These are phyloP conservation scores for Oryza australiensis DNA, from an alignment of 176 grass and related monocot genomes.

Conservation along the genomic window DNA sequence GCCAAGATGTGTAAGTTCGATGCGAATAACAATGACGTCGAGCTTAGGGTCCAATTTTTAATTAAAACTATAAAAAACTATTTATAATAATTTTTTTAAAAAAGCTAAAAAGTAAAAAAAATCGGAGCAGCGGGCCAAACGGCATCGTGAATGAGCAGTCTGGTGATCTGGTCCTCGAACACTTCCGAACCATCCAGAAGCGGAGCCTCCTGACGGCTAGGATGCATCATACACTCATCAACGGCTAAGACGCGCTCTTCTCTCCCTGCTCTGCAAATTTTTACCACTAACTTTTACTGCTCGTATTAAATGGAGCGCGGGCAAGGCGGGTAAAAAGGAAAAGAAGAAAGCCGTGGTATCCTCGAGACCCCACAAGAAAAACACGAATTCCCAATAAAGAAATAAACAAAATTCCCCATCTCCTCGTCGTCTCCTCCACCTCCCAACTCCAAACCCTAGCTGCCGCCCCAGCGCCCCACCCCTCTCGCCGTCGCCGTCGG, in stretches of 20 bases:
- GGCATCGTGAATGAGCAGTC: no score
- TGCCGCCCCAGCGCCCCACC: background rate
- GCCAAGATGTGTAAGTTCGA: no score
- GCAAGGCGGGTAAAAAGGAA: background rate
- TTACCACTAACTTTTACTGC: background rate
- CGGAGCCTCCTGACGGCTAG: background rate
- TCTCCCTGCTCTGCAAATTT: background rate
- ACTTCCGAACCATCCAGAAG: background rate
- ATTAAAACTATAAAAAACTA: no score
- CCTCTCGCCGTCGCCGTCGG: conserved; percentile 23
- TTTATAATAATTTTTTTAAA: no score
- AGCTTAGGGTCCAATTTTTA: no score
- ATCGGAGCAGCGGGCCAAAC: no score
- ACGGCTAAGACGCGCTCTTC: background rate
- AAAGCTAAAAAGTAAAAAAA: no score
- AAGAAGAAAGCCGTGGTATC: background rate
- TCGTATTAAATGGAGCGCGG: background rate
- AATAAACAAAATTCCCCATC: background rate
- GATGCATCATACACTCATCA: background rate
- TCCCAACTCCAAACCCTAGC: conserved; percentile 46
- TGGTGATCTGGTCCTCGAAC: background rate
- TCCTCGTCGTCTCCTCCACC: background rate
- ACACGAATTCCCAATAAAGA: background rate
- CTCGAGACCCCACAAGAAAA: background rate
- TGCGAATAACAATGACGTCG: no score